Evolutionary conservation across 2,329 filamentous ascomycete species (phyloP).

Genomic region (Dothideomycetes sp.): DNA sequence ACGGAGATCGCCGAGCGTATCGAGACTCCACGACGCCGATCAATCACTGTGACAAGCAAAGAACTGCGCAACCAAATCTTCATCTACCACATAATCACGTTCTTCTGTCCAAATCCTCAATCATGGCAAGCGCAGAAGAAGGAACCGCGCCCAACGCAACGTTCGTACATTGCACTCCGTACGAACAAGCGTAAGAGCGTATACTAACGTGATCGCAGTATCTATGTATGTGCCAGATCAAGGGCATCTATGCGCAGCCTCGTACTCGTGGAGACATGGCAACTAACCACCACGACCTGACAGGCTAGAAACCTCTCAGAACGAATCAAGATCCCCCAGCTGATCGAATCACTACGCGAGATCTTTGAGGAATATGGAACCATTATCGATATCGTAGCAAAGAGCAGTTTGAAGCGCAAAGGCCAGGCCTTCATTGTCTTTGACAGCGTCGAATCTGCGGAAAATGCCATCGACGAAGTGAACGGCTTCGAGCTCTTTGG

Average conservation of each 20-base stretch:
- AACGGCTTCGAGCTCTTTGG: conserved; percentile 90
- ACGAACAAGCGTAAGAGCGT: conserved; percentile 26
- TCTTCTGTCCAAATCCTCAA: not conserved
- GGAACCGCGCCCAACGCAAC: conserved; percentile 26
- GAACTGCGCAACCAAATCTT: too few species aligned
- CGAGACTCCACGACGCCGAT: too few species aligned
- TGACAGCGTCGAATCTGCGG: conserved; percentile 68
- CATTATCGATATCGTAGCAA: conserved; percentile 76
- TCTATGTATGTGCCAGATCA: conserved; percentile 22
- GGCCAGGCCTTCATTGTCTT: conserved; percentile 95
- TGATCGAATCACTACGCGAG: conserved; percentile 63
- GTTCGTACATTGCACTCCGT: conserved; percentile 36
- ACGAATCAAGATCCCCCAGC: conserved; percentile 69
- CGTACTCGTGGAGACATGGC: not conserved
- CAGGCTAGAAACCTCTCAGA: conserved; percentile 80
- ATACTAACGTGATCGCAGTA: conserved; percentile 21
- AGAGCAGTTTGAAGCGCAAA: conserved; percentile 83
- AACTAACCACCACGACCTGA: conserved; percentile 7
- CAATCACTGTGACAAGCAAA: too few species aligned
- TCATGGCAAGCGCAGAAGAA: conserved; percentile 9
- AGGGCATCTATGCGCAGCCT: too few species aligned
- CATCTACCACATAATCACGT: too few species aligned
- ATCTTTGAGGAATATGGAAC: conserved; percentile 85
- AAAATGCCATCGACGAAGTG: conserved; percentile 74
- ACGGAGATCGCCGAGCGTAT: too few species aligned